These are phyloP conservation scores for Neoascochyta sp. DNA, from an alignment of 2,329 filamentous ascomycete genomes.

Conservation along the genomic window DNA sequence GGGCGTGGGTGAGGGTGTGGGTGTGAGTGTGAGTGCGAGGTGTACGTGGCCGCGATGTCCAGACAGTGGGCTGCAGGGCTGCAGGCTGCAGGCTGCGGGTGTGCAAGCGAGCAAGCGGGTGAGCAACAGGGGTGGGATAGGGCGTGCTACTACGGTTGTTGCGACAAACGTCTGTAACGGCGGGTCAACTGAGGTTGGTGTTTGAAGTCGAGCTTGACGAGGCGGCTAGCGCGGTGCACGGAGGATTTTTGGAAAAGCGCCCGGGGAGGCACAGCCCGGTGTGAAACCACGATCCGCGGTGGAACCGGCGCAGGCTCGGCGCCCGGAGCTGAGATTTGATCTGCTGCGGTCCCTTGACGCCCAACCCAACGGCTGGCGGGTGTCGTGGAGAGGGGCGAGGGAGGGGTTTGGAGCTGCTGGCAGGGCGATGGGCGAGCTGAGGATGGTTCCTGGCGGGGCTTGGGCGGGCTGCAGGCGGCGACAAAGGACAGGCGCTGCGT, in stretches of 20 bases:
- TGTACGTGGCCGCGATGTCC: no score
- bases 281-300: slow-evolving; percentile 20
- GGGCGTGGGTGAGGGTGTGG: no score
- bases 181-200: slow-evolving; percentile 10
- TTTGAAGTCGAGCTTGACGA: slow-evolving; percentile 12
- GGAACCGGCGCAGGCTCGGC: slow-evolving; percentile 24
- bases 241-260: slow-evolving; percentile 18
- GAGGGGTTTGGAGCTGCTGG: not conserved
- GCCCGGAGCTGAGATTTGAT: slow-evolving; percentile 30
- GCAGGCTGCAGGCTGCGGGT: no score
- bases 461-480: slow-evolving; percentile 3
- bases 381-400: not conserved
- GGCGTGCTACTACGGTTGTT: slow-evolving; percentile 4
- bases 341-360: slow-evolving; percentile 14
- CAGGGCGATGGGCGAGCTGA: not conserved
- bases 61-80: no score
- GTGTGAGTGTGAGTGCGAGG: no score
- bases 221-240: slow-evolving; percentile 15
- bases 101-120: not conserved
- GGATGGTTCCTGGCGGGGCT: slow-evolving; percentile 2
- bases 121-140: slow-evolving; percentile 1
- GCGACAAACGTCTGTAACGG: slow-evolving; percentile 7
- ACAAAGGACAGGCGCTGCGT: slow-evolving; percentile 5
- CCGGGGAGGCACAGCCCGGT: slow-evolving; percentile 6
- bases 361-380: no score